Evolutionary conservation across 495 filamentous ascomycete species (phyloP), one percentile per base, ranked within the genome.

Genomic region (Chaetomium tenue): DNA sequence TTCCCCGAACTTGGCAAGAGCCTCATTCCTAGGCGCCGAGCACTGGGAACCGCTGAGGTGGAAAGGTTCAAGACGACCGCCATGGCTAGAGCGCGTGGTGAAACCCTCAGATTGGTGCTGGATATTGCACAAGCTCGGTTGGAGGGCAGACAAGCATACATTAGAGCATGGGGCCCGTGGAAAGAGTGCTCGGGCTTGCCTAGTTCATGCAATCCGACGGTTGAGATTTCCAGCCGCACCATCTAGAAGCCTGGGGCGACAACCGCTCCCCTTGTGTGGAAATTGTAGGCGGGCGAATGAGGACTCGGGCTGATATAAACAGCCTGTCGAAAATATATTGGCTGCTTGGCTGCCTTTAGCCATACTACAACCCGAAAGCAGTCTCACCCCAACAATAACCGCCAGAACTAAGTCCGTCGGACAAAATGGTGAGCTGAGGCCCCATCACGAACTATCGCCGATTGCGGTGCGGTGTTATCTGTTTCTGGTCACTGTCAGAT

Each of bases 1-100:
- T 33, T 59, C 58, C 12, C 25, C 58, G 50, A 37, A 37, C 58
- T 60, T 60, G 58, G 58, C 44, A 60, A 60, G 58, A 60, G 58
- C 58, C 58, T 47, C 58, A 47, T 30, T 28, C 33, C n/a, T 50
- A 6, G 37, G 56, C 23, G 39, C 23, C 33, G 56, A 23, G 25
- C 26, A 15, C 26, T 22, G 58, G 58, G 58, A 37, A 30, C 23
- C 25, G 37, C 25, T 22, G 40, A 20, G 46, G 18, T 33, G 55
- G 33, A n/a, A n/a, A 25, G 33, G n/a, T n/a, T 23, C n/a, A 26
- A 9, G n/a, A 42, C 37, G 37, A 44, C 2, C 4, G 25, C 11
- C 1, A 9, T 42, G 11, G 20, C 5, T 4, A n/a, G 37, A 5
- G 12, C 23, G 15, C 11, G 37, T 42, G 54, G 23, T 11, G 33